These are phyloP conservation scores for Kingdonia uniflora DNA, from an alignment of 164 flowering plant species.

Conservation along the genomic window DNA sequence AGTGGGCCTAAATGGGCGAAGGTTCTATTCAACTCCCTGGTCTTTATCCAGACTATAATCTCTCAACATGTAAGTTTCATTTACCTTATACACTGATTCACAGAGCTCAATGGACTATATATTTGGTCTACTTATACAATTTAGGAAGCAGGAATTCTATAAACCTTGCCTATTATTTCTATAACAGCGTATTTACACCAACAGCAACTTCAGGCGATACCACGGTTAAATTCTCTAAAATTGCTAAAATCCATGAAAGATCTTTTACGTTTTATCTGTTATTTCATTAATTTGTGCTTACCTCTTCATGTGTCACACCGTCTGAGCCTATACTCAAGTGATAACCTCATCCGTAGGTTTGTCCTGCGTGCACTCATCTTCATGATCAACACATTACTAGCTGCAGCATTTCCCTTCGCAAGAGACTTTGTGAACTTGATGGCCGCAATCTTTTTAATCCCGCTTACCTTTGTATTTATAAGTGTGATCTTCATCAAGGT, in stretches of 20 bases:
- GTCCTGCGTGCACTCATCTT: slow-evolving; percentile 26
- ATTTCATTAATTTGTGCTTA: too few species aligned
- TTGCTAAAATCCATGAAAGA: too few species aligned
- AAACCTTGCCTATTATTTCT: too few species aligned
- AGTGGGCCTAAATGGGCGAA: slow-evolving; percentile 47
- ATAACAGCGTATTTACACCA: too few species aligned
- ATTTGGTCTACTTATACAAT: too few species aligned
- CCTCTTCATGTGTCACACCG: too few species aligned
- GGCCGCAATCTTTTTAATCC: slow-evolving; percentile 35
- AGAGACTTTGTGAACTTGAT: slow-evolving; percentile 45
- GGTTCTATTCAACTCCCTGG: slow-evolving; percentile 28
- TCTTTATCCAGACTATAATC: slow-evolving; percentile 36
- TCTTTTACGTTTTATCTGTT: too few species aligned
- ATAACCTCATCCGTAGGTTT: slow-evolving; percentile 25
- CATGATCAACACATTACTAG: slow-evolving; percentile 24
- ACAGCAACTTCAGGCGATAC: too few species aligned
- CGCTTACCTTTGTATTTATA: slow-evolving; percentile 42
- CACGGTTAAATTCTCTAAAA: not conserved
- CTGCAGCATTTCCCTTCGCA: slow-evolving; percentile 50
- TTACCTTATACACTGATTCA: not conserved
- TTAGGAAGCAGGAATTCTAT: too few species aligned
- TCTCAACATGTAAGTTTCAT: slow-evolving; percentile 41
- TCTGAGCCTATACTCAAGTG: slow-evolving; percentile 15
- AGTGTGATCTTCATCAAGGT: slow-evolving; percentile 28
- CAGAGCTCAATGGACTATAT: not conserved